A percentile compares a stretch with the other conserved stretches of the same genome.
These are phyloP conservation scores for Calonectria hongkongensis DNA, from an alignment of 2,329 filamentous ascomycete genomes.

Conservation along the genomic window DNA sequence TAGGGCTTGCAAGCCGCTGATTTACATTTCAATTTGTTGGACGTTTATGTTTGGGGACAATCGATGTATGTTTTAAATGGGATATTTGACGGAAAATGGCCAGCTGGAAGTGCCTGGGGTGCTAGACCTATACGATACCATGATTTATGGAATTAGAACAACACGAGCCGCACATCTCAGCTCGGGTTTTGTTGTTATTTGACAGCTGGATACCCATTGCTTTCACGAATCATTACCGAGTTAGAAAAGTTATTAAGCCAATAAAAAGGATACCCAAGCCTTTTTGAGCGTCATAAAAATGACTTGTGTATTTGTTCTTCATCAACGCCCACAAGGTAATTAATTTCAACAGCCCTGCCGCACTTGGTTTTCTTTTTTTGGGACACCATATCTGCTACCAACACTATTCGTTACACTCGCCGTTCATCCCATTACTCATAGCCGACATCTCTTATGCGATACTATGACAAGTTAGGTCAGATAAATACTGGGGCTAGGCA, in stretches of 20 bases:
- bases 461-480: conserved; percentile 19
- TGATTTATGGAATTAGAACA: conserved; percentile 3
- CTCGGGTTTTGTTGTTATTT: not conserved
- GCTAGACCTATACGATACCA: not conserved
- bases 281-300: not conserved
- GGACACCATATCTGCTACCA: conserved; percentile 35
- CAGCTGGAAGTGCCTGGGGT: not conserved
- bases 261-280: conserved; percentile 18
- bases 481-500: not conserved
- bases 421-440: conserved; percentile 19
- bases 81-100: conserved; percentile 4
- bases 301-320: conserved; percentile 24
- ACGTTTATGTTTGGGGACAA: conserved; percentile 9
- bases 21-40: not conserved
- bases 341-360: conserved; percentile 28
- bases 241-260: not conserved
- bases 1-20: conserved; percentile 57
- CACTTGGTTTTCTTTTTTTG: conserved; percentile 28
- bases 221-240: not conserved
- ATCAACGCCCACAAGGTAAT: conserved; percentile 28
- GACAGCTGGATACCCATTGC: not conserved
- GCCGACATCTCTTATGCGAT: conserved; percentile 40
- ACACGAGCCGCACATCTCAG: not conserved
- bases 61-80: not conserved
- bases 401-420: conserved; percentile 17